phyloP scores from a whole-genome alignment of 148 eudicot genomes.

The Rhododendron griersonianum region DNA sequence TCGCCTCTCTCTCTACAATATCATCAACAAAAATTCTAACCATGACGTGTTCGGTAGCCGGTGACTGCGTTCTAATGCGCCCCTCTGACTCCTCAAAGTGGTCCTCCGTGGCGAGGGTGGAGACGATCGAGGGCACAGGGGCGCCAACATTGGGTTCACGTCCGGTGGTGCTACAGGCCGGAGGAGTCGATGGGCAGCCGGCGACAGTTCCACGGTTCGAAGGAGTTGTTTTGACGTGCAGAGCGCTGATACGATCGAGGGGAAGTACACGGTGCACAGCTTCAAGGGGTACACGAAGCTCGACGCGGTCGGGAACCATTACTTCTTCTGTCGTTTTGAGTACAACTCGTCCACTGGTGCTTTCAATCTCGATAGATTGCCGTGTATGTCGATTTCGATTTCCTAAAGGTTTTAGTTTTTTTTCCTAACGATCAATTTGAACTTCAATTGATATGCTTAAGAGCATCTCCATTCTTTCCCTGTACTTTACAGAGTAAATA shows the following conservation, averaged over 20 bases:
- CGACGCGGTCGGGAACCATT: constrained; percentile 76
- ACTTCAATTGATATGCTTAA: background rate
- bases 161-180: constrained; percentile 87
- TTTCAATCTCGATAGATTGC: constrained; percentile 76
- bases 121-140: constrained; percentile 57
- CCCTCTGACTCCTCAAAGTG: constrained; percentile 58
- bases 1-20: background rate
- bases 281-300: constrained; percentile 78
- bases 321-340: constrained; percentile 82
- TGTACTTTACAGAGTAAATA: no score
- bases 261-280: constrained; percentile 69
- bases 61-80: constrained; percentile 71
- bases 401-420: background rate
- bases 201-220: constrained; percentile 73
- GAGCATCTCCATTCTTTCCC: no score
- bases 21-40: background rate
- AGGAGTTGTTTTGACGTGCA: constrained; percentile 72
- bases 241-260: constrained; percentile 79
- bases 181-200: constrained; percentile 93
- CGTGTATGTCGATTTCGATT: constrained; percentile 42
- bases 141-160: constrained; percentile 46
- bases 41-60: constrained; percentile 33
- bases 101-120: constrained; percentile 70
- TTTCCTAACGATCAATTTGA: background rate
- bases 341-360: constrained; percentile 73